A percentile compares a stretch with the other conserved stretches of the same genome.
These are phyloP conservation scores for Pseudohalonectria lignicola DNA, from an alignment of 2,329 filamentous ascomycete genomes.

Conservation along the genomic window DNA sequence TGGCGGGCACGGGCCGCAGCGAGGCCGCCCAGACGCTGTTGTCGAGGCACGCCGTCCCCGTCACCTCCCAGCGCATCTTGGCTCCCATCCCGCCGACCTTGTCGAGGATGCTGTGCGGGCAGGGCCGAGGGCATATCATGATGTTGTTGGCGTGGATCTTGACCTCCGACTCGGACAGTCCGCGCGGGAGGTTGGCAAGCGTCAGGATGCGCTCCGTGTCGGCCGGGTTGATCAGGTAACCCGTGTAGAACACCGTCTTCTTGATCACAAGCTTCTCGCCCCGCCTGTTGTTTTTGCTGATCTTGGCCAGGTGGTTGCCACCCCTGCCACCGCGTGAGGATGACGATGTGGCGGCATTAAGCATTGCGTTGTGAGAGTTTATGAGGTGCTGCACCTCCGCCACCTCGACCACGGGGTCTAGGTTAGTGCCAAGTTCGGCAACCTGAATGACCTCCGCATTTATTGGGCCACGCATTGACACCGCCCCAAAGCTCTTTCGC, in stretches of 20 bases:
- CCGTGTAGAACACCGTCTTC: conserved; percentile 83
- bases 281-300: too few relatives aligned
- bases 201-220: conserved; percentile 64
- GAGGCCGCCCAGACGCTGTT: conserved; percentile 81
- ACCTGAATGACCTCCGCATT: conserved; percentile 78
- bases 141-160: conserved; percentile 83
- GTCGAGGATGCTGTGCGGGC: conserved; percentile 59
- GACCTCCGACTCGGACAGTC: conserved; percentile 48
- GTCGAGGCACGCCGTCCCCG: conserved; percentile 62
- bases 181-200: conserved; percentile 46
- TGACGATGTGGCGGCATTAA: conserved; percentile 23
- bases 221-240: conserved; percentile 67
- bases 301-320: too few relatives aligned
- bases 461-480: conserved; percentile 43
- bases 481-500: conserved; percentile 32
- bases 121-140: conserved; percentile 72
- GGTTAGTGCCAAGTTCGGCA: conserved; percentile 57
- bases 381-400: conserved; percentile 82
- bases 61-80: conserved; percentile 76
- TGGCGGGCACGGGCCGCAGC: conserved; percentile 60
- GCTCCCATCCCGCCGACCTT: conserved; percentile 81
- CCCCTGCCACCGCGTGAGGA: conserved; percentile 13
- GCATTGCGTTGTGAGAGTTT: conserved; percentile 67
- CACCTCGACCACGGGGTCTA: conserved; percentile 71
- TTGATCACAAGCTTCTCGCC: conserved; percentile 56